Evolutionary conservation across 768 basidiomycete genomes (phyloP), one percentile per base, ranked within the genome.

Genomic region (Mycena galericulata): DNA sequence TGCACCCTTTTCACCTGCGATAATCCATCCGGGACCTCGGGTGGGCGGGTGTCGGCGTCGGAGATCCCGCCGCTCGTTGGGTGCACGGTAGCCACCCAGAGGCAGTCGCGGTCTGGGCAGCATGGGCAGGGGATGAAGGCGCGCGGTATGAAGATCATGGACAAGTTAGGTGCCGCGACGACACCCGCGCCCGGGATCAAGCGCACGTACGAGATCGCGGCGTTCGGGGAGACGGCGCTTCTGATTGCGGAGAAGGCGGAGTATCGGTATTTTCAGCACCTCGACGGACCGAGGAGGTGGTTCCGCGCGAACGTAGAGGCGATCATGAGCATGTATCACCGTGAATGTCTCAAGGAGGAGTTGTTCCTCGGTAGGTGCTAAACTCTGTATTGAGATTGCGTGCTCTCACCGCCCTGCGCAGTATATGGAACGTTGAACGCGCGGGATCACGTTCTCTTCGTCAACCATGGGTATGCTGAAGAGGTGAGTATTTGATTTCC

Each of bases 401-500:
- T 29, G 36, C 12, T 27, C 36, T 38, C 26, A 41, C 26, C 22
- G 4, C 26, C 18, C 26, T 32, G 15, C 12, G 41, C 51, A 87
- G 86, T 87, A 15, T 79, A 86, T 22, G 89, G 88, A 14, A 81
- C 86, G 0, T 75, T 90, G 9, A 82, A 83, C 27, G 84, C 88
- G 20, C 75, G 80, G 0, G 85, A 89, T 45, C 86, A 87, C 74
- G 87, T 86, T 4, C 74, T 86, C n/a, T 82, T 88, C 56, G 87
- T 88, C 4, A 71, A 65, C 30, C 70, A 71, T 30, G 65, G 65
- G 17, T 27, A 29, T 38, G 26, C 7, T 24, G 38, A 62, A 45
- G 59, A 51, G n/a, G 55, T 34, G 68, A 65, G n/a, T 8, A 53
- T 65, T 11, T 18, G n/a, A n/a, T 49, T 43, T 15, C 6, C 18